Evolutionary conservation across 108 stramenopile genomes (phyloP).

Genomic region (Cyclotella distinguenda): DNA sequence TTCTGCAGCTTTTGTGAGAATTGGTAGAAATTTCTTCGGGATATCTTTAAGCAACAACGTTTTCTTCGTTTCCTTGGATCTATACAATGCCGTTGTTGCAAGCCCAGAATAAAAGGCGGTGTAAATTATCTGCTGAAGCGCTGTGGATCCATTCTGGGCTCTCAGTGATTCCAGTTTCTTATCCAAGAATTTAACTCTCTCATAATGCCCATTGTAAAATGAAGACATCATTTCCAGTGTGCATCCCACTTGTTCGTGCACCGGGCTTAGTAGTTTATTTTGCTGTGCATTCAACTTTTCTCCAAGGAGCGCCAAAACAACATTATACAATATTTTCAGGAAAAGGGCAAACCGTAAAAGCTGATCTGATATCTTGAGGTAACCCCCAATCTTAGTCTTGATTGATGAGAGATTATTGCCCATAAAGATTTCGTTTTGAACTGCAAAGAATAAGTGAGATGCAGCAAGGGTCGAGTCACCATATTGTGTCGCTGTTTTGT

Average conservation of each 20-base stretch:
- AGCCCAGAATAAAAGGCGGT: too few species aligned
- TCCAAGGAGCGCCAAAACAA: slow-evolving; percentile 24
- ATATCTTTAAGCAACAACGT: neutral
- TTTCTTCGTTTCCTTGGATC: neutral
- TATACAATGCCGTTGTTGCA: neutral
- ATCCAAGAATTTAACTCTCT: too few species aligned
- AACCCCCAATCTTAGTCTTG: slow-evolving; percentile 12
- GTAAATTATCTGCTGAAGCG: too few species aligned
- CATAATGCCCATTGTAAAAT: too few species aligned
- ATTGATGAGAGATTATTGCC: slow-evolving; percentile 17
- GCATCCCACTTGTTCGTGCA: neutral
- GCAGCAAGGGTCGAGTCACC: slow-evolving; percentile 12
- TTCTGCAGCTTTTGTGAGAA: neutral
- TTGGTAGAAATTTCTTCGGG: neutral
- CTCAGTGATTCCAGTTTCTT: too few species aligned
- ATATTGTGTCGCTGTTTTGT: neutral
- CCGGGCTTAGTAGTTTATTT: neutral
- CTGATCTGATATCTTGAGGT: slow-evolving; percentile 5
- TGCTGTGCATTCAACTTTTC: neutral
- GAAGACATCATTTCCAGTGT: too few species aligned
- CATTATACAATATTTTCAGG: neutral
- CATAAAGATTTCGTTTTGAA: slow-evolving; percentile 4
- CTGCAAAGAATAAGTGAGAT: neutral
- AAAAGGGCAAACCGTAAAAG: neutral
- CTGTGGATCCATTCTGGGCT: too few species aligned